Conservation (phyloP, 2,329 filamentous ascomycete species). For the Periconia sp. region DNA sequence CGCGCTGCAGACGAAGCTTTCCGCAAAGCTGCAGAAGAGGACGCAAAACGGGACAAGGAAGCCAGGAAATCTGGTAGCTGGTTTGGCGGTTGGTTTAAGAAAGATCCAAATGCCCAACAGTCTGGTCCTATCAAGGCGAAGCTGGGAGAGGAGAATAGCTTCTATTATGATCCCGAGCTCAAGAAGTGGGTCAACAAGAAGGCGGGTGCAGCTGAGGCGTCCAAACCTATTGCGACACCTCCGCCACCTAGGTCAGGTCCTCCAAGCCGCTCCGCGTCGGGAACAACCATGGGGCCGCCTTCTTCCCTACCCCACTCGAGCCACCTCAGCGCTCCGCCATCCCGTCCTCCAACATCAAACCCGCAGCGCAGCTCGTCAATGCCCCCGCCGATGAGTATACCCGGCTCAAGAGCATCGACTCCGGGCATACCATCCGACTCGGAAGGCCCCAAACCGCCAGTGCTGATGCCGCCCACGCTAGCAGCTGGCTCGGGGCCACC, state of each 20-base stretch:
- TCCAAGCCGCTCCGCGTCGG: conserved; percentile 21
- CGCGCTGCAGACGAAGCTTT: conserved; percentile 85
- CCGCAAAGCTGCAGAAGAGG: conserved; percentile 77
- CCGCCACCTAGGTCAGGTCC: conserved; percentile 74
- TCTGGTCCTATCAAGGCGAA: conserved; percentile 84
- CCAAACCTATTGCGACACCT: conserved; percentile 66
- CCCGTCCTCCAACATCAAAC: conserved; percentile 20
- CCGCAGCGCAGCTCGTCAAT: conserved; percentile 41
- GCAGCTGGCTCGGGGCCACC: conserved; percentile 39
- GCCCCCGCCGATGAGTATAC: conserved; percentile 40
- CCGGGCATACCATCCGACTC: conserved; percentile 38
- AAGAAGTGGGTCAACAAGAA: conserved; percentile 99
- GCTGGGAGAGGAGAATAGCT: conserved; percentile 89
- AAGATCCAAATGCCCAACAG: conserved; percentile 68
- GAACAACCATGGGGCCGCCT: conserved; percentile 28
- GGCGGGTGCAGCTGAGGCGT: conserved; percentile 66
- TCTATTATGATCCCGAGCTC: conserved; percentile 93
- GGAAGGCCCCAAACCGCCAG: conserved; percentile 36
- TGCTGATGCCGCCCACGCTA: conserved; percentile 30
- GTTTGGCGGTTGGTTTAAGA: conserved; percentile 84
- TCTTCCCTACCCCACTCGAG: conserved; percentile 17
- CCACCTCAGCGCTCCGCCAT: conserved; percentile 12
- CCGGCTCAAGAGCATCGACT: conserved; percentile 36
- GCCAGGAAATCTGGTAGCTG: conserved; percentile 71
- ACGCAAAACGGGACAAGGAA: conserved; percentile 64